Evolutionary conservation across 768 basidiomycete species (phyloP).

Genomic region (Hysterangium stoloniferum): DNA sequence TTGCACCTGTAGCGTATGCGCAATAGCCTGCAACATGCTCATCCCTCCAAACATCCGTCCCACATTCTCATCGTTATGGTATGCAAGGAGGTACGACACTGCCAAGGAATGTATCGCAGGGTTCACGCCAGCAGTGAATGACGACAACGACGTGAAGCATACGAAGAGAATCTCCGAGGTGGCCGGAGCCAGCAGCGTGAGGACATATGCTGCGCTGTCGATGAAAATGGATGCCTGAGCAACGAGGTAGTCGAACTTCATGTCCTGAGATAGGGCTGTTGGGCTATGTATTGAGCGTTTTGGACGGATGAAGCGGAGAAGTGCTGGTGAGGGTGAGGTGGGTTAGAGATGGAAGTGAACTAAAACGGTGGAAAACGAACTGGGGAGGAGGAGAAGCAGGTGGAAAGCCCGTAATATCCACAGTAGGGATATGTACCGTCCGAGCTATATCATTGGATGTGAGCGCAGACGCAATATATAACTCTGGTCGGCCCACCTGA

Average conservation of each 20-base stretch:
- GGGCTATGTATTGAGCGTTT: slow-evolving; percentile 30
- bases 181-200: slow-evolving; percentile 40
- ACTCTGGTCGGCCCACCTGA: slow-evolving; percentile 29
- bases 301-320: slow-evolving; percentile 19
- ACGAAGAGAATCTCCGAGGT: slow-evolving; percentile 41
- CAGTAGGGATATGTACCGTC: slow-evolving; percentile 17
- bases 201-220: slow-evolving; percentile 55
- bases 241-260: slow-evolving; percentile 62
- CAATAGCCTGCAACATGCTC: slow-evolving; percentile 17
- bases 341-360: slow-evolving; percentile 10
- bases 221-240: slow-evolving; percentile 55
- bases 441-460: slow-evolving; percentile 6
- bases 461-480: not conserved
- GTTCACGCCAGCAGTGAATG: slow-evolving; percentile 60
- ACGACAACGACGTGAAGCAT: slow-evolving; percentile 52
- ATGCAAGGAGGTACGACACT: slow-evolving; percentile 29
- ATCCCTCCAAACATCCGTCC: slow-evolving; percentile 20
- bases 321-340: slow-evolving; percentile 8
- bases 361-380: slow-evolving; percentile 33
- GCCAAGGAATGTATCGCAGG: slow-evolving; percentile 69
- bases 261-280: slow-evolving; percentile 50
- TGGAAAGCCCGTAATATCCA: slow-evolving; percentile 60
- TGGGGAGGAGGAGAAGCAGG: slow-evolving; percentile 59
- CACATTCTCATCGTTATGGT: slow-evolving; percentile 11
- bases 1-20: slow-evolving; percentile 9